Conservation (phyloP, 345 rosid species). For the Erysimum cheiranthoides region DNA sequence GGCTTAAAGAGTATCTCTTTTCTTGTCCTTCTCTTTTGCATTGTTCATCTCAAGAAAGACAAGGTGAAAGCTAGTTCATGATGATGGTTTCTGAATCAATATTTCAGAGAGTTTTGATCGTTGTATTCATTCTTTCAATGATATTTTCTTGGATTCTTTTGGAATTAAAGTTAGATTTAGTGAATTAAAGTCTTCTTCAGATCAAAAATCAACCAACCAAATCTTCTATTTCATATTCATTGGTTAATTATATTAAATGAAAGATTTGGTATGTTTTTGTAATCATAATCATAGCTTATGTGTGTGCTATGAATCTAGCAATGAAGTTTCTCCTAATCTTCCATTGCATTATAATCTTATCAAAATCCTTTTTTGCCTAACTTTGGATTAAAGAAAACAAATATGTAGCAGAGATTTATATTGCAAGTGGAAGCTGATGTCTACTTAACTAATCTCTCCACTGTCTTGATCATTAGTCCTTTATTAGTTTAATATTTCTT, state of each 20-base stretch:
- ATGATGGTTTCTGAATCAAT: constrained; percentile 26
- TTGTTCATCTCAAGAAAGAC: constrained; percentile 28
- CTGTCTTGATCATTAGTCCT: constrained; percentile 33
- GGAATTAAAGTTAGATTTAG: not conserved
- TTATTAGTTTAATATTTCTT: constrained; percentile 20
- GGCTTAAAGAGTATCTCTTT: constrained; percentile 70
- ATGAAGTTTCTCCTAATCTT: constrained; percentile 37
- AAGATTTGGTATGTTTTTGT: constrained; percentile 27
- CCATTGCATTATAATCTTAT: constrained; percentile 31
- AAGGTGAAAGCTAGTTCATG: constrained; percentile 37
- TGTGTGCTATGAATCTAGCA: constrained; percentile 40
- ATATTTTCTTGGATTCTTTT: constrained; percentile 11
- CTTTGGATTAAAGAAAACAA: constrained; percentile 28
- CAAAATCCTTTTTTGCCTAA: constrained; percentile 39
- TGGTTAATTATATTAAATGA: constrained; percentile 12
- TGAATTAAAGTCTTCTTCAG: constrained; percentile 19
- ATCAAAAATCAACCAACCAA: constrained; percentile 36
- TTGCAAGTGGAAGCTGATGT: constrained; percentile 45
- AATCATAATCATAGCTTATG: constrained; percentile 37
- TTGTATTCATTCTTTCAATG: constrained; percentile 33
- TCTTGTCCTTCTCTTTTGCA: constrained; percentile 45
- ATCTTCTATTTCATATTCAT: constrained; percentile 35
- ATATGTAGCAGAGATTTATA: not conserved
- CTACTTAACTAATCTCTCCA: constrained; percentile 30
- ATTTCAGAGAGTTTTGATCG: constrained; percentile 22